Conservation (phyloP, 1,139 yeast species). For the Candida sp. region DNA sequence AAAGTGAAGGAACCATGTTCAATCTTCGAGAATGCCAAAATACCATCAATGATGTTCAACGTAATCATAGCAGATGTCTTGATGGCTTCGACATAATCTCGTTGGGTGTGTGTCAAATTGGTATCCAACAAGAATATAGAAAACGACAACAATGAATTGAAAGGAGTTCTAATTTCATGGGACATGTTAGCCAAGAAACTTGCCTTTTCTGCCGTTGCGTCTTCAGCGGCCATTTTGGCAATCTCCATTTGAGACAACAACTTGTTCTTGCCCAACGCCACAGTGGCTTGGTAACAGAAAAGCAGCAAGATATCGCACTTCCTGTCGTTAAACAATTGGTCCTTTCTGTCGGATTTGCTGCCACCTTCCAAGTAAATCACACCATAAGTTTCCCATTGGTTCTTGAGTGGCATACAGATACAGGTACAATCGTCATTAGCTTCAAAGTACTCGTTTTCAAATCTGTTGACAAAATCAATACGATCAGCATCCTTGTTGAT, state of each 20-base stretch:
- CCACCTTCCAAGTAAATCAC: slow-evolving; percentile 48
- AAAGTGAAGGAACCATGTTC: slow-evolving; percentile 58
- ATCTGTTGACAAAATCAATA: slow-evolving; percentile 36
- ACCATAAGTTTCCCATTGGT: slow-evolving; percentile 47
- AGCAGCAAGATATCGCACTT: slow-evolving; percentile 48
- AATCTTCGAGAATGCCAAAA: slow-evolving; percentile 58
- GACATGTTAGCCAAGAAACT: slow-evolving; percentile 65
- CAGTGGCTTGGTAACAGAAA: slow-evolving; percentile 59
- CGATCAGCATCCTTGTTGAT: slow-evolving; percentile 43
- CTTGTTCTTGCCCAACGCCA: slow-evolving; percentile 53
- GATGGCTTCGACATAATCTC: slow-evolving; percentile 59
- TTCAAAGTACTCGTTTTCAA: slow-evolving; percentile 47
- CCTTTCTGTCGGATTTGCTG: slow-evolving; percentile 1
- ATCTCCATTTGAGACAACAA: slow-evolving; percentile 54
- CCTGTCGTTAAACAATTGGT: slow-evolving; percentile 16
- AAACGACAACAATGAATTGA: slow-evolving; percentile 59
- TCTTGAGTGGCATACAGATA: slow-evolving; percentile 54
- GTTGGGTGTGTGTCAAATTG: slow-evolving; percentile 46
- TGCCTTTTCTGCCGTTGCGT: slow-evolving; percentile 63
- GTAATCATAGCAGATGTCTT: slow-evolving; percentile 57
- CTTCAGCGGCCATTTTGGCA: slow-evolving; percentile 61
- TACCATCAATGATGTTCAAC: slow-evolving; percentile 59
- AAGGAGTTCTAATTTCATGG: slow-evolving; percentile 63
- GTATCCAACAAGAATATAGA: slow-evolving; percentile 59
- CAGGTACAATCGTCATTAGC: slow-evolving; percentile 36